phyloP scores from a whole-genome alignment of 768 basidiomycete genomes.

The Amanita subjunquillea region DNA sequence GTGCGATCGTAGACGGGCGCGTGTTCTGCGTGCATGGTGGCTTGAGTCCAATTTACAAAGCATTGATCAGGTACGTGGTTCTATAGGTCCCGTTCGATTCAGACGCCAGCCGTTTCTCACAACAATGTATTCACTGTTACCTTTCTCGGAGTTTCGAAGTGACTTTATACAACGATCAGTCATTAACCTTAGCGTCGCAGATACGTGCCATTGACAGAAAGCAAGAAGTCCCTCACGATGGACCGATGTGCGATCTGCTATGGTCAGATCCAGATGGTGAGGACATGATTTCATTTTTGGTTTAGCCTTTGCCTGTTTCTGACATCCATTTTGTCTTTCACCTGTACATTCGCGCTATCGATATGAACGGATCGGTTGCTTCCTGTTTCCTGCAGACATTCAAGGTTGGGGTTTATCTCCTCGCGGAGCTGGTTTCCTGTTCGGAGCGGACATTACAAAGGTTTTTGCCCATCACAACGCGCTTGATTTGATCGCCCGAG shows the following conservation, averaged over 20 bases:
- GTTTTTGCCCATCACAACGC: conserved; percentile 84
- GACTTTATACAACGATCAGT: neutral
- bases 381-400: conserved; percentile 47
- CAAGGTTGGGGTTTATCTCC: conserved; percentile 94
- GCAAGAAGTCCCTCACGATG: conserved; percentile 97
- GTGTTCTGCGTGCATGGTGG: conserved; percentile 98
- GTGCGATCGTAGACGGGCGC: conserved; percentile 92
- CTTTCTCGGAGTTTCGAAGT: neutral
- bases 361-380: neutral
- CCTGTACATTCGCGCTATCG: neutral
- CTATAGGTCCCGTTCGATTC: neutral
- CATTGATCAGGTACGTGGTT: conserved; percentile 71
- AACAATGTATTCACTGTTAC: neutral
- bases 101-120: neutral
- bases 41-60: conserved; percentile 74
- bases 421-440: conserved; percentile 93
- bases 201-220: conserved; percentile 93
- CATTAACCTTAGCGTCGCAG: conserved; percentile 24
- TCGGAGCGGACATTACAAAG: conserved; percentile 88
- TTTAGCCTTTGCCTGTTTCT: neutral
- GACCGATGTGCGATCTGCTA: conserved; percentile 96
- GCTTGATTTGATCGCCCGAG: conserved; percentile 91
- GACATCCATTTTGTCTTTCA: conserved; percentile 1
- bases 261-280: conserved; percentile 98
- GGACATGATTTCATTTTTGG: conserved; percentile 12